Conservation (phyloP, 108 stramenopile species). For the Stephanodiscus triporus region DNA sequence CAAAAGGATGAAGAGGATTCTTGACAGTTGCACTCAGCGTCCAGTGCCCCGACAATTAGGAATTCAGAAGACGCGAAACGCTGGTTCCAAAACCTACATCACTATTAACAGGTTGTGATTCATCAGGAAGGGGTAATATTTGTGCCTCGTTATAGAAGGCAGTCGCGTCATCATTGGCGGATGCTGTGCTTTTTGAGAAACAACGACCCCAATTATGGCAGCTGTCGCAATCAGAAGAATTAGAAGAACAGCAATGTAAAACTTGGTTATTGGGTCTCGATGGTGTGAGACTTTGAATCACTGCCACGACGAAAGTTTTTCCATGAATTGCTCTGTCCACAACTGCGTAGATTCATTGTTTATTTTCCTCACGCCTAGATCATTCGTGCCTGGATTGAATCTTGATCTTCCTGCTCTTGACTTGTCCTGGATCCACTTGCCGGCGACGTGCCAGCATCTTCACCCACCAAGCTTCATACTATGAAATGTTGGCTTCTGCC, state of each 20-base stretch:
- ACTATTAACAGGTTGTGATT: conserved; percentile 2
- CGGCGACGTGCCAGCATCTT: not conserved
- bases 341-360: conserved; percentile 10
- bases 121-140: conserved; percentile 2
- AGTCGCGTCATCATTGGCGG: conserved; percentile 4
- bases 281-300: conserved; percentile 29
- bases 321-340: not conserved
- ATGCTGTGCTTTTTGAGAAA: conserved; percentile 17
- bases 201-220: conserved; percentile 11
- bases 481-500: not conserved
- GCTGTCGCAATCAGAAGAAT: conserved; percentile 18
- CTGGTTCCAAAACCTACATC: conserved; percentile 29
- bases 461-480: not conserved
- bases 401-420: not conserved
- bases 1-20: conserved; percentile 2
- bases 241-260: conserved; percentile 17
- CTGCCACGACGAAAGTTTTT: conserved; percentile 30
- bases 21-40: conserved; percentile 9
- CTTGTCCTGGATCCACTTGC: not conserved
- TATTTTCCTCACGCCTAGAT: conserved; percentile 5
- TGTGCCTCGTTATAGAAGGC: conserved; percentile 6
- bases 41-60: conserved; percentile 32
- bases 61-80: conserved; percentile 23
- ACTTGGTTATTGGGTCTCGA: conserved; percentile 16
- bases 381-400: not conserved